These are phyloP conservation scores for Trichoderma pleuroti DNA, from an alignment of 2,329 filamentous ascomycete genomes.

Conservation along the genomic window DNA sequence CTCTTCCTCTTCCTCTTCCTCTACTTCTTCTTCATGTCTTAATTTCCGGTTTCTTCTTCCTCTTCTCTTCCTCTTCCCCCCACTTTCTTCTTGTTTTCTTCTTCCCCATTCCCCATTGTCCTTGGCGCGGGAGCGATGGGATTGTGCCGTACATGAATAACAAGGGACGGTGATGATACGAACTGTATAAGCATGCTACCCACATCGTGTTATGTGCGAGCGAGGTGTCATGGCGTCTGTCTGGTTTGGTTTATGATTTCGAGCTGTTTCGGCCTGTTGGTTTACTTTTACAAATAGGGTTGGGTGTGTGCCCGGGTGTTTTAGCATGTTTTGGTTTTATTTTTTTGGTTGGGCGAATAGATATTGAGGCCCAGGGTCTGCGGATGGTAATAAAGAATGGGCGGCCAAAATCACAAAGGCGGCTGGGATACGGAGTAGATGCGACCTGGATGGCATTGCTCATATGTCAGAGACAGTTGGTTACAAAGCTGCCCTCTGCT, in stretches of 20 bases:
- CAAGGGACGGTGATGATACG: neutral
- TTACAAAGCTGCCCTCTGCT: neutral
- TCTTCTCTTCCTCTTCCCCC: neutral
- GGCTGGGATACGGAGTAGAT: neutral
- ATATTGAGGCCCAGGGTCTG: neutral
- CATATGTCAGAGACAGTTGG: neutral
- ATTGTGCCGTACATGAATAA: neutral
- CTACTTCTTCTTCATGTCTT: too few species aligned
- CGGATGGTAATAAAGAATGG: neutral
- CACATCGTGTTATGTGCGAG: neutral
- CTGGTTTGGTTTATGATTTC: neutral
- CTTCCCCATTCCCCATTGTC: neutral
- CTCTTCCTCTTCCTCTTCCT: neutral
- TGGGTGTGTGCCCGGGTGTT: neutral
- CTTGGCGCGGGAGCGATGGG: neutral
- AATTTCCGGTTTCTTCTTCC: neutral
- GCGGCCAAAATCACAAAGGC: neutral
- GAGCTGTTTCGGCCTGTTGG: neutral
- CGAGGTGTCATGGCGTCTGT: slow-evolving; percentile 8
- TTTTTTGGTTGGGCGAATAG: neutral
- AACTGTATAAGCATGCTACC: neutral
- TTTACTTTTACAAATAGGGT: neutral
- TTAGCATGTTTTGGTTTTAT: neutral
- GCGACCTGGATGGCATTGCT: neutral
- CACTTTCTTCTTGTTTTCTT: neutral